These are phyloP conservation scores for Candida vaughaniae DNA, from an alignment of 805 yeast species.

Conservation along the genomic window DNA sequence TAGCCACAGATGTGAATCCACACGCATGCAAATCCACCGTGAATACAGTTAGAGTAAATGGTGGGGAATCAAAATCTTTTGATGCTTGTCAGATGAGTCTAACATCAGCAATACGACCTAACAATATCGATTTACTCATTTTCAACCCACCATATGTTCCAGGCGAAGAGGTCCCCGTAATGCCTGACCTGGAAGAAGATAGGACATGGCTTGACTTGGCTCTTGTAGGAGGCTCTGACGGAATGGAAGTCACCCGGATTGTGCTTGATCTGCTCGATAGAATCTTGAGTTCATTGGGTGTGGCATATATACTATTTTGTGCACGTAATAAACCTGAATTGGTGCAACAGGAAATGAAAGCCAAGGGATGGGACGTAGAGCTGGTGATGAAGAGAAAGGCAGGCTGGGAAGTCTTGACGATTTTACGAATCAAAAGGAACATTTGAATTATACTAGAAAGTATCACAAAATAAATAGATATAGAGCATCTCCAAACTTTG, in stretches of 20 bases:
- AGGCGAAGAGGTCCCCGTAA: constrained; percentile 65
- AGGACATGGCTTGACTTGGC: constrained; percentile 86
- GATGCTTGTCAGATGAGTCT: constrained; percentile 55
- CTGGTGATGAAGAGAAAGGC: constrained; percentile 71
- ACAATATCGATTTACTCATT: constrained; percentile 65
- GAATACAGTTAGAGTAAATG: constrained; percentile 23
- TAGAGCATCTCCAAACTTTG: neutral
- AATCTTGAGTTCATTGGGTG: constrained; percentile 58
- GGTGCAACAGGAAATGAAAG: constrained; percentile 50
- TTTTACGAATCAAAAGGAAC: constrained; percentile 55
- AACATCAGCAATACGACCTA: constrained; percentile 45
- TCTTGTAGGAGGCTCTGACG: constrained; percentile 82
- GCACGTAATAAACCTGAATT: constrained; percentile 80
- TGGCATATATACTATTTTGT: constrained; percentile 87
- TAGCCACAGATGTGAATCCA: constrained; percentile 81
- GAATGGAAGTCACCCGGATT: constrained; percentile 79
- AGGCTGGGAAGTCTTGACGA: constrained; percentile 91
- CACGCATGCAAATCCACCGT: constrained; percentile 58
- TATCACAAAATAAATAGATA: neutral
- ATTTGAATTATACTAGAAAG: too few relatives aligned
- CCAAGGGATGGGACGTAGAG: constrained; percentile 52
- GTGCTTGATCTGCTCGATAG: constrained; percentile 55
- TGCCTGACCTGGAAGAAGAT: constrained; percentile 48
- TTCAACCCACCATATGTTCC: constrained; percentile 99
- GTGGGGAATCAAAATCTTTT: constrained; percentile 1